These are phyloP conservation scores for Cyanodermella asteris DNA, from an alignment of 2,329 filamentous ascomycete genomes.

Conservation along the genomic window DNA sequence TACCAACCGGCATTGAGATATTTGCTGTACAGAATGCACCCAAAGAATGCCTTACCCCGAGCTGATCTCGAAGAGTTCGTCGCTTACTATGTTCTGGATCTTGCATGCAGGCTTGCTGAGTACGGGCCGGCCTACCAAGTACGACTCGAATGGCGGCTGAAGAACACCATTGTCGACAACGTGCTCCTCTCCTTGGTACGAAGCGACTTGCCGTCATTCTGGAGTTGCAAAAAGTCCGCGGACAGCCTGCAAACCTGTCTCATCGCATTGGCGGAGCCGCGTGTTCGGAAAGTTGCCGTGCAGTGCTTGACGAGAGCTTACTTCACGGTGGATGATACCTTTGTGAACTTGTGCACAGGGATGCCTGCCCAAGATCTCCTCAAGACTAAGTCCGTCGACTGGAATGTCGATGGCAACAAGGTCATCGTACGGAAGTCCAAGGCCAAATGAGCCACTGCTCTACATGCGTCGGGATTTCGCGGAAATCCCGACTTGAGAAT, in stretches of 20 bases:
- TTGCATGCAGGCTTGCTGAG: conserved; percentile 63
- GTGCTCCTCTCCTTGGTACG: conserved; percentile 50
- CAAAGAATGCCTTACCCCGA: conserved; percentile 41
- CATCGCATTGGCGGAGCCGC: conserved; percentile 59
- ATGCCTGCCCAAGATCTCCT: conserved; percentile 51
- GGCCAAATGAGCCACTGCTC: conserved; percentile 14
- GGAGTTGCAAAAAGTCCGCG: conserved; percentile 45
- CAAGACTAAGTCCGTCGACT: conserved; percentile 53
- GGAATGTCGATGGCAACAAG: conserved; percentile 51
- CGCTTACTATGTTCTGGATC: conserved; percentile 64
- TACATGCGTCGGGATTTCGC: too few species aligned
- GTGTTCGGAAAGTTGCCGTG: conserved; percentile 53
- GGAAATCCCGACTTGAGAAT: too few species aligned
- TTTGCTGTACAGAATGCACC: conserved; percentile 51
- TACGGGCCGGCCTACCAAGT: conserved; percentile 51
- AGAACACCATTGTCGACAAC: conserved; percentile 45
- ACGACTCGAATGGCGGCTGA: conserved; percentile 36
- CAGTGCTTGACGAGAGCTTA: conserved; percentile 77
- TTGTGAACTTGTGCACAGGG: conserved; percentile 47
- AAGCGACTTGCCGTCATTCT: conserved; percentile 68
- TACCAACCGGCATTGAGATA: conserved; percentile 76
- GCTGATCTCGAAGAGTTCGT: conserved; percentile 61
- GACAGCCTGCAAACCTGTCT: conserved; percentile 63
- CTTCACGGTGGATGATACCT: conserved; percentile 44
- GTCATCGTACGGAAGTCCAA: conserved; percentile 54